Base-by-base conservation (phyloP, 148 eudicot species). In the Cornus controversa region DNA sequence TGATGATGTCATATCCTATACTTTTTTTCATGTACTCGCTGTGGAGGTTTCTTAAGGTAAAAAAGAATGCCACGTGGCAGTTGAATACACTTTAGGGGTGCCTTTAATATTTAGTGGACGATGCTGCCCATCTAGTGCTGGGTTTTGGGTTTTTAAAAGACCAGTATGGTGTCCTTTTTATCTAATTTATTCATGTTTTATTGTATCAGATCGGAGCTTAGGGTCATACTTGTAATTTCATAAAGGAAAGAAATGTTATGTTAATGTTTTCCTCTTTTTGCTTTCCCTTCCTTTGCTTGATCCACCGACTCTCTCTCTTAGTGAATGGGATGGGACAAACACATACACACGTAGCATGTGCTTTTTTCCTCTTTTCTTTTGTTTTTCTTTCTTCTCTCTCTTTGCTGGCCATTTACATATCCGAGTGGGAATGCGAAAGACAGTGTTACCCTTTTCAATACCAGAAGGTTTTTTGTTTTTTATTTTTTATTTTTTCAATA, bases 11-110 rank as follows among this genome's bases (percentile, higher is more conserved):
- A 50, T 73, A 31, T 60, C 72, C 37, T 50, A 24, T 54, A 63
- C 74, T 37, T 66, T 45, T 36, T 50, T 53, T 28, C 31, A 16
- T 29, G 28, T 22, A 45, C 70, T 69, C 29, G 25, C 20, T 18
- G 3, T 4, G 1, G 22, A 16, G 8, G 2, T 72, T 58, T 47
- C 8, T 27, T 78, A 11, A 78, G 57, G 29, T 9, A 68, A 10
- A n/a, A 68, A 10, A n/a, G 79, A 79, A 75, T 70, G 80, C 53
- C 62, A 77, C 73, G 72, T 74, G 75, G 86, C 40, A 53, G 9
- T 4, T 31, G 57, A 70, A 67, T 76, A 76, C 75, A 23, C 34
- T 31, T 31, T 31, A 31, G 34, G 34, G 34, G 34, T 31, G 34
- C 58, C 74, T 80, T 66, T 57, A 13, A 31, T 20, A 8, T 57